Evolutionary conservation across 192 early-diverging fungal genomes (phyloP).

Genomic region (Tieghemiomyces parasiticus): DNA sequence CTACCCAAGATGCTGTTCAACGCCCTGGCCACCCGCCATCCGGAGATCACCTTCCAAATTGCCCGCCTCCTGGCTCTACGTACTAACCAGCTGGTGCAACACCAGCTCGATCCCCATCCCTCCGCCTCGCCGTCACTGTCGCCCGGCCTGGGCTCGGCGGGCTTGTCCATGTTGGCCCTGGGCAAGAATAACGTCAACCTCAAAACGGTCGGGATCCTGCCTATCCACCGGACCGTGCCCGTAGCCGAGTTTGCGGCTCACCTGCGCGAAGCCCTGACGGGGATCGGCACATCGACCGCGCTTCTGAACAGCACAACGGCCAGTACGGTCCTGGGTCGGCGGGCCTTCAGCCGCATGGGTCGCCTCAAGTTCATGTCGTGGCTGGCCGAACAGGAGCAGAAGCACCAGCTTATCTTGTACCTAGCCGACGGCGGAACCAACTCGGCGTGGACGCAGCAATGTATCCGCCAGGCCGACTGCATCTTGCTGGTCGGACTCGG

Average conservation of each 20-base stretch:
- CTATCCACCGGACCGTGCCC: constrained; percentile 67
- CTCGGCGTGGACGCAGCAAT: constrained; percentile 89
- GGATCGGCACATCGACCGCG: constrained; percentile 51
- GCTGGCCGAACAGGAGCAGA: constrained; percentile 91
- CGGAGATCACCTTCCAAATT: constrained; percentile 84
- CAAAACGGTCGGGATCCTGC: constrained; percentile 87
- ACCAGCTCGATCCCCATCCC: constrained; percentile 16
- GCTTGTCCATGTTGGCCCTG: constrained; percentile 22
- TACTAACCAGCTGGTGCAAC: constrained; percentile 32
- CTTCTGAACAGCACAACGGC: constrained; percentile 72
- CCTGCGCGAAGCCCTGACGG: constrained; percentile 52
- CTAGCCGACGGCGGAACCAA: constrained; percentile 85
- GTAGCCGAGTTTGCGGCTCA: constrained; percentile 76
- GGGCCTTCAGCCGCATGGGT: constrained; percentile 83
- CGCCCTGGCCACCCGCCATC: constrained; percentile 73
- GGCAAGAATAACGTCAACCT: constrained; percentile 84
- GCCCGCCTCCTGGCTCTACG: constrained; percentile 76
- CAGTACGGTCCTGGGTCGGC: constrained; percentile 67
- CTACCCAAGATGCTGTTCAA: constrained; percentile 93
- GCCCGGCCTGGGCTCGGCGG: constrained; percentile 11
- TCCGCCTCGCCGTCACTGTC: background rate
- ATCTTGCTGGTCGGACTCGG: constrained; percentile 87
- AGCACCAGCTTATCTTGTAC: constrained; percentile 74
- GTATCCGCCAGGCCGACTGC: constrained; percentile 92
- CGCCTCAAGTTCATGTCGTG: constrained; percentile 84